Base-by-base conservation (phyloP, 1,284 basidiomycete species). In the Leccinum griseonigrum region DNA sequence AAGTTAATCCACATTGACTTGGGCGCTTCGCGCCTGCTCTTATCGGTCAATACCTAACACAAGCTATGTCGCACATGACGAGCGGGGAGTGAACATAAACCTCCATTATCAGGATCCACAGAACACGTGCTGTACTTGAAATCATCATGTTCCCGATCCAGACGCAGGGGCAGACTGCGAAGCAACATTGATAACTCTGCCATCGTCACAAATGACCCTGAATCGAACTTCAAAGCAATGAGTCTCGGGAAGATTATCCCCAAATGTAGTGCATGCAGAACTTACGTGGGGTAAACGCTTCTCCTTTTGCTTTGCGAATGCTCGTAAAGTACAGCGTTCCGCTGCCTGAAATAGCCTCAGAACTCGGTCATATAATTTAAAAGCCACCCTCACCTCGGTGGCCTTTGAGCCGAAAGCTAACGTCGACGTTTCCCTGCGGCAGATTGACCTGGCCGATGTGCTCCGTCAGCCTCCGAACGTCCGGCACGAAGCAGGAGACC, bases 291-390 rank as follows among this genome's bases (percentile, higher is more conserved):
- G 81, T 85, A 71, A 90, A 92, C 1, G 83, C 81, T 51, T 83
- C 76, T 5, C 90, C 90, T 69, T 91, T 92, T n/a, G 82, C 85
- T 75, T 84, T 87, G 53, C 90, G 81, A 62, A 91, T 87, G 70
- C 88, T 91, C 6, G 90, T 92, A 71, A 92, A 92, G 69, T 92
- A 92, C 0, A 92, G 71, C 7, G 88, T 92, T 6, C 90, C 90
- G 14, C 85, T 79, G 18, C 83, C 88, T 91, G 36, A 1, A 38
- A 26, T 4, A 10, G 16, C 53, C 46, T 29, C 34, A 32, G 10
- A 36, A 56, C 22, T 28, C 43, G 52, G 16, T 14, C 26, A 16
- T 28, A 16, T 28, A 4, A 9, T 16, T 9, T 10, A 13, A 34
- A 36, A 11, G 14, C 52, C 38, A 55, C 18, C 68, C 78, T 48